Conservation (phyloP, 139 green algal species). For the Dunaliella sp. region DNA sequence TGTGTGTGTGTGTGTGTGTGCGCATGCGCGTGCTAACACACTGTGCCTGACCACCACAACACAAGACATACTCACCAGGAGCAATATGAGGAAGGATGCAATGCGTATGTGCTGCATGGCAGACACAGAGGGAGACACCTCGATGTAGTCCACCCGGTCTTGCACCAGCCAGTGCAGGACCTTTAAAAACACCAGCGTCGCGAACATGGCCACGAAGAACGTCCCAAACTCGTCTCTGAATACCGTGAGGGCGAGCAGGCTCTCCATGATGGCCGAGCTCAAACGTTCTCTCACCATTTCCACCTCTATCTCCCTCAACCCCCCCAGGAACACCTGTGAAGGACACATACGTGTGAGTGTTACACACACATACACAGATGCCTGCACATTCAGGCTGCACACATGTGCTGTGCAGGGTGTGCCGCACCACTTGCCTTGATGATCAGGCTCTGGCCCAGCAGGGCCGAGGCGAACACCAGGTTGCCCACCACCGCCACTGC, state of each 20-base stretch:
- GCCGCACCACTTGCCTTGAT: conserved; percentile 60
- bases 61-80: conserved; percentile 76
- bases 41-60: neutral
- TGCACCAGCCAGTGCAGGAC: conserved; percentile 93
- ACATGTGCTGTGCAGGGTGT: neutral
- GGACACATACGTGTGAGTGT: too few species aligned
- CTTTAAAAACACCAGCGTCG: conserved; percentile 92
- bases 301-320: conserved; percentile 87
- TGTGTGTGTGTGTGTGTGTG: too few species aligned
- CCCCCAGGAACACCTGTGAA: conserved; percentile 87
- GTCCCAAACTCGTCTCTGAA: conserved; percentile 88
- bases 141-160: conserved; percentile 88
- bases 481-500: conserved; percentile 90
- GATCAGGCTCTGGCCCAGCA: conserved; percentile 72
- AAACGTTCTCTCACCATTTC: conserved; percentile 90
- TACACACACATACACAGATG: neutral
- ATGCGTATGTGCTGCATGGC: conserved; percentile 76
- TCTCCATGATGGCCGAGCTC: conserved; percentile 90
- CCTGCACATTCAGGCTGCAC: neutral
- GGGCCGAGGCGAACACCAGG: conserved; percentile 76
- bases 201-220: conserved; percentile 89
- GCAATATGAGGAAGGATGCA: conserved; percentile 70
- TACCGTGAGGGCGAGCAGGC: conserved; percentile 95
- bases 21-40: too few species aligned
- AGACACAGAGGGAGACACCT: conserved; percentile 86